Evolutionary conservation across 108 stramenopile species (phyloP).

Genomic region (Discostella stelligeroides): DNA sequence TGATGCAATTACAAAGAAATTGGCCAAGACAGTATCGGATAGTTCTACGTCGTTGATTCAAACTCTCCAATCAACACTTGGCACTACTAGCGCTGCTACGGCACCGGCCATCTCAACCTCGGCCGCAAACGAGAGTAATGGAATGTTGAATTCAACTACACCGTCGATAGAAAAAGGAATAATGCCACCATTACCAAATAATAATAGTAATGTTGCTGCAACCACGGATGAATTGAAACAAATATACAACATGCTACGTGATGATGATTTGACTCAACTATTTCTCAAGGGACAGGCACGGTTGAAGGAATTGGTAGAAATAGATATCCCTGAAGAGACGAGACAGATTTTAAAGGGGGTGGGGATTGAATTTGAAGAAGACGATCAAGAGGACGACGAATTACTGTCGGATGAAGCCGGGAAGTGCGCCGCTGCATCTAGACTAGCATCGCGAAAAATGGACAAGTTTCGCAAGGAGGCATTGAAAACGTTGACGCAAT

Average conservation of each 20-base stretch:
- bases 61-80: constrained; percentile 12
- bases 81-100: neutral
- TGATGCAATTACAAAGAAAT: neutral
- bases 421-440: constrained; percentile 8
- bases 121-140: constrained; percentile 38
- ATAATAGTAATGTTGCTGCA: too few relatives aligned
- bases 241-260: constrained; percentile 77
- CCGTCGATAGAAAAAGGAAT: neutral
- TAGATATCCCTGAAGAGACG: constrained; percentile 64
- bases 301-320: constrained; percentile 65
- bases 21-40: constrained; percentile 23
- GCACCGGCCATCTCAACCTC: too few relatives aligned
- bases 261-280: constrained; percentile 77
- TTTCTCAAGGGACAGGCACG: constrained; percentile 66
- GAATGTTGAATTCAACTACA: constrained; percentile 15
- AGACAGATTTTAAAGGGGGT: constrained; percentile 57
- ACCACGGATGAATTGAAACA: constrained; percentile 58
- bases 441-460: constrained; percentile 35
- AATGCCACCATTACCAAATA: constrained; percentile 18
- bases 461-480: constrained; percentile 68
- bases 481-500: constrained; percentile 38
- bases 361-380: constrained; percentile 64
- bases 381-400: constrained; percentile 18
- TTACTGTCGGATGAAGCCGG: constrained; percentile 6
- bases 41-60: constrained; percentile 23